Evolutionary conservation across 768 basidiomycete species (phyloP).

Genomic region (Guyanaporus albipodus): DNA sequence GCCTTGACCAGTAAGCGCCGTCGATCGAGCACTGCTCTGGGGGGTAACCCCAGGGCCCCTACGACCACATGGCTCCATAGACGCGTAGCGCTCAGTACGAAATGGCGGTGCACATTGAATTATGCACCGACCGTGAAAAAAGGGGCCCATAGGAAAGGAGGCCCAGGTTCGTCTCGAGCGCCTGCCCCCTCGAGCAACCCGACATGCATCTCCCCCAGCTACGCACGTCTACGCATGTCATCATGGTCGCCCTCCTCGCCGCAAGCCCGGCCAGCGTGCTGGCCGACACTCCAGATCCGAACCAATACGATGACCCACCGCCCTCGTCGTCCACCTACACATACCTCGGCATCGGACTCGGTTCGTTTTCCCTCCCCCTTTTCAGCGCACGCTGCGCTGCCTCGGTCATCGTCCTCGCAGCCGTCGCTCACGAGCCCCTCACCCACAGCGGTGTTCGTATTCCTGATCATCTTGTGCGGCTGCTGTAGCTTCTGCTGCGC

Average conservation of each 20-base stretch:
- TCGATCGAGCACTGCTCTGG: no score
- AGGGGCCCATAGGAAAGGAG: neutral
- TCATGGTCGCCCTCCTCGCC: neutral
- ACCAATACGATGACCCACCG: neutral
- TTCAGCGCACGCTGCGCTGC: neutral
- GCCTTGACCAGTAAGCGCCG: no score
- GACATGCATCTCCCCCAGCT: neutral
- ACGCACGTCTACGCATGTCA: neutral
- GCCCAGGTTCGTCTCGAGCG: no score
- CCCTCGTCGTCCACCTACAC: neutral
- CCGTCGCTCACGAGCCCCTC: neutral
- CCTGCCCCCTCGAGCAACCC: no score
- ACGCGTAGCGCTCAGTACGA: no score
- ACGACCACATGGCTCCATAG: no score
- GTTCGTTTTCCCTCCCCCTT: neutral
- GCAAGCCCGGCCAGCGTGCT: neutral
- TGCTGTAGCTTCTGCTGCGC: neutral
- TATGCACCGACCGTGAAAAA: neutral
- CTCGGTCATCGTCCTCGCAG: no score
- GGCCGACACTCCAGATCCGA: neutral
- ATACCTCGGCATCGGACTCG: no score
- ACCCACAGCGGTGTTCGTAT: neutral
- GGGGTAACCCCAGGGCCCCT: no score
- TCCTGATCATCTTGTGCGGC: neutral
- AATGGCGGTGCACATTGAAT: neutral